Evolutionary conservation across 441 rosid genomes (phyloP).

Genomic region (Eruca vesicaria): DNA sequence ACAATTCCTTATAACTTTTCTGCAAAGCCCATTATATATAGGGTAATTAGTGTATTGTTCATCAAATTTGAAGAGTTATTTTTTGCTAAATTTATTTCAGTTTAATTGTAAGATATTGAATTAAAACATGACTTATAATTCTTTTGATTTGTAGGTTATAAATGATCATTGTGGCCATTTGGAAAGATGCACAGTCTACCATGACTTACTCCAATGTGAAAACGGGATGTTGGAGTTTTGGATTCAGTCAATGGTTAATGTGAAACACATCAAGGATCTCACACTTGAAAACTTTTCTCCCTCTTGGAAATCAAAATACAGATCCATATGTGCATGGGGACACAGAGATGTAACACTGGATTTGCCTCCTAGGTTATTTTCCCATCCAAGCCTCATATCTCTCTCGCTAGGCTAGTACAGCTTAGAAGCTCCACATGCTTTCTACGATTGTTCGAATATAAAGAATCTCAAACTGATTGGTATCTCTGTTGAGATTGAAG

Average conservation of each 20-base stretch:
- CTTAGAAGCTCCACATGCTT: neutral
- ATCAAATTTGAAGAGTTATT: neutral
- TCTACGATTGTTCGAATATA: neutral
- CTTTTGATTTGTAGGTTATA: constrained; percentile 2
- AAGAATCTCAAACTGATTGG: neutral
- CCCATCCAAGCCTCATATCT: neutral
- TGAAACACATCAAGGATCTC: neutral
- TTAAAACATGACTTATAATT: neutral
- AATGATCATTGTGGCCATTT: neutral
- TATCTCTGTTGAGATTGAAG: neutral
- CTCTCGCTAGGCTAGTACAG: neutral
- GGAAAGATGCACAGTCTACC: neutral
- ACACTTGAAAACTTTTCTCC: neutral
- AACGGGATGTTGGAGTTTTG: neutral
- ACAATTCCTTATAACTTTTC: neutral
- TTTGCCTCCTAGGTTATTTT: neutral
- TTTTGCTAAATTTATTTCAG: too few relatives aligned
- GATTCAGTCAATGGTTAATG: neutral
- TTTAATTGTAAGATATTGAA: neutral
- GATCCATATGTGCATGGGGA: neutral
- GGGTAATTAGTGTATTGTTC: neutral
- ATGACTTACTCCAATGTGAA: neutral
- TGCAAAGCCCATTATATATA: neutral
- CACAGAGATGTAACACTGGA: neutral
- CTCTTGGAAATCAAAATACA: neutral